Evolutionary conservation across 768 basidiomycete genomes (phyloP).

Genomic region (Pleurotus cornucopiae): DNA sequence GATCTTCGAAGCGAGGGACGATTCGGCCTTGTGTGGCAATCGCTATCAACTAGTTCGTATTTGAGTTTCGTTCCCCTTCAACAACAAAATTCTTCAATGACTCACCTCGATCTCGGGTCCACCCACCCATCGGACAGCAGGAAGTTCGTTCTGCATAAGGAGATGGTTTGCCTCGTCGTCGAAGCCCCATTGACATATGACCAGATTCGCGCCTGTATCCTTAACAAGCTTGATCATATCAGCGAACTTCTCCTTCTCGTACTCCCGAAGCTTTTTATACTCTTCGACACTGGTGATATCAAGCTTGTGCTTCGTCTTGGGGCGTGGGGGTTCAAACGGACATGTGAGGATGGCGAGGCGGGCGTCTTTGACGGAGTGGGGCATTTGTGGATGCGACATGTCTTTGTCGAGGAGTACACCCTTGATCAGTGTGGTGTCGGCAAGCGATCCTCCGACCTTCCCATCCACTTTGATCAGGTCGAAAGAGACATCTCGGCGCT

Average conservation of each 20-base stretch:
- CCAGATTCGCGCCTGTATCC: conserved; percentile 94
- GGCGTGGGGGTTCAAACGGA: conserved; percentile 97
- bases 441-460: conserved; percentile 96
- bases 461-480: conserved; percentile 99
- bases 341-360: conserved; percentile 96
- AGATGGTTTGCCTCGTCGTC: conserved; percentile 99
- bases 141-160: conserved; percentile 95
- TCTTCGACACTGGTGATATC: conserved; percentile 97
- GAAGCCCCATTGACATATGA: conserved; percentile 99
- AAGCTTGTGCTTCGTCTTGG: conserved; percentile 98
- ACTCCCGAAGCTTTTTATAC: conserved; percentile 89
- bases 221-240: conserved; percentile 98
- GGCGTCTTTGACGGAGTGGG: conserved; percentile 80
- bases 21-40: conserved; percentile 98
- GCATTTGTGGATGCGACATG: conserved; percentile 99
- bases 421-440: conserved; percentile 91
- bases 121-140: conserved; percentile 98
- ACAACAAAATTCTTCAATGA: not conserved
- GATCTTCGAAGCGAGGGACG: conserved; percentile 96
- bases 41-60: conserved; percentile 72
- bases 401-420: conserved; percentile 99
- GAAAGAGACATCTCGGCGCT: conserved; percentile 92
- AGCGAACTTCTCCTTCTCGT: conserved; percentile 94
- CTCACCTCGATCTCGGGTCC: conserved; percentile 96
- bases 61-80: not conserved